Evolutionary conservation across 306 rosid species (phyloP), one percentile per base, ranked within the genome.

Genomic region (Gillenia trifoliata): DNA sequence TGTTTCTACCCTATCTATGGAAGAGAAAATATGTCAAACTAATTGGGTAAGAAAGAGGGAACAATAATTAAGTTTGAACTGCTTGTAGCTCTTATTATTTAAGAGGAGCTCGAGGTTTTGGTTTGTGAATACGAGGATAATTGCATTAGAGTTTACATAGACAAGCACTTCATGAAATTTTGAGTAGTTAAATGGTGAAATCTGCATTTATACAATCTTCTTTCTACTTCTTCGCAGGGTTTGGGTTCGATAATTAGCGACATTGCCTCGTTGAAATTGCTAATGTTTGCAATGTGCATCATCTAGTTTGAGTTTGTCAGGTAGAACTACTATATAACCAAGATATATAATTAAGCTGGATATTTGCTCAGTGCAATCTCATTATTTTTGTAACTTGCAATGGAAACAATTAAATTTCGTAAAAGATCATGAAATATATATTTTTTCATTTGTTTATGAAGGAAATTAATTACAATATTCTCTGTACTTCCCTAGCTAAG

Each of bases 401-500:
- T 29, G 66, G 66, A 30, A 62, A 11, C 28, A 9, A 55, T n/a
- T 23, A 62, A 16, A 8, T 1, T 38, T 6, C 8, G 17, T 11
- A 71, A 0, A 13, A n/a, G n/a, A 11, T 1, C 33, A 49, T 11
- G 34, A 50, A 8, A 19, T 1, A 10, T 30, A 11, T 3, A 70
- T 1, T 54, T 8, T 33, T 55, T 16, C 0, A 25, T 34, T 23
- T 30, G 12, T 34, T 36, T 60, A 19, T 41, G 57, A 38, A 60
- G 20, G 2, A 28, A 40, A 41, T 28, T 28, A 40, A 41, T 28
- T 28, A 72, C 57, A 72, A 40, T 13, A 28, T 30, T 59, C 29
- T 17, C 41, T 63, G 26, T 55, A 8, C 25, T 3, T n/a, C 28
- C 23, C 60, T 72, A 78, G 43, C 87, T 78, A 16, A 80, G 50